Evolutionary conservation across 495 filamentous ascomycete genomes (phyloP), one percentile per base, ranked within the genome.

Genomic region (Pseudoneurospora amorphoporcata): DNA sequence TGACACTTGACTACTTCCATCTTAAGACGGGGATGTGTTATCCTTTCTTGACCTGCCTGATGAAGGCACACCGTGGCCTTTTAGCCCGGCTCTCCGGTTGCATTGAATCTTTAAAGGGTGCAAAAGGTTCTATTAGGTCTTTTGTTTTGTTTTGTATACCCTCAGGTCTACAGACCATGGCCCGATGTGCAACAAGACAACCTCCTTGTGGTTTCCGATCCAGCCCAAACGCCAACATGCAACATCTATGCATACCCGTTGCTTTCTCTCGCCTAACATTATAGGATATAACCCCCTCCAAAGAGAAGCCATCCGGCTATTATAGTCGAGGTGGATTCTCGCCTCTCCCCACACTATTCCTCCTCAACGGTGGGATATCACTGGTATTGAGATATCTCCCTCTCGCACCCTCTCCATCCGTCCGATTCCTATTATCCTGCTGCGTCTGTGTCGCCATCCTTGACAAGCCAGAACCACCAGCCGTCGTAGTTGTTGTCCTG

Each of bases 251-350:
- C 53, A 32, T 58, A 58, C 47, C 19, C 23, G 14, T 61, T 29
- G 12, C 16, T 43, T 16, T 32, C 23, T 61, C 23, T 12, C 7
- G 32, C 53, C 32, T 23, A 8, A 10, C 53, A 61, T 61, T 8
- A 61, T 61, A 35, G 2, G 32, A 61, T 61, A 7, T 61, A 32
- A 3, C 6, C 29, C 23, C 32, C 12, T 32, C 53, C 23, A 12
- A 53, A 40, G 2, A 53, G 9, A 53, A 3, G 10, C 10, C n/a
- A 12, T 53, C 43, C 19, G 10, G 3, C 23, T 23, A 3, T 69
- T 38, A 72, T 9, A 72, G 38, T 32, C 71, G 71, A 14, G 71
- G 71, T 69, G 71, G 71, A 39, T 72, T 70, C 35, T 72, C 65
- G 4, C 71, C 71, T 61, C 71, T 69, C n/a, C 68, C 71, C 8